Conservation (phyloP, 306 rosid genomes). For the Vachellia collinsii region DNA sequence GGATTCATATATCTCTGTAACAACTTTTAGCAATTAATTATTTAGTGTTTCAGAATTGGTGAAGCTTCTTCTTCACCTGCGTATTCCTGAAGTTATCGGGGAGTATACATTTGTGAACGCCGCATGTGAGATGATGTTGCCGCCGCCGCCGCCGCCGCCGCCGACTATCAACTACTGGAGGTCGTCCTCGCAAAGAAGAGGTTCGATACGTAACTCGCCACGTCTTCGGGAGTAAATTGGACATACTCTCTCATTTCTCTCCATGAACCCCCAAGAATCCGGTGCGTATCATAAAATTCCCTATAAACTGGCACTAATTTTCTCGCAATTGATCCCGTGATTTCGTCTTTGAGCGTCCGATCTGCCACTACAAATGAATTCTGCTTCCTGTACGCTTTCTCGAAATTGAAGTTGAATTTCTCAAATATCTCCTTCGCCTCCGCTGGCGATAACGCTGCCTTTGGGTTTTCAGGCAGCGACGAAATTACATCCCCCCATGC, state of each 20-base stretch:
- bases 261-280: conserved; percentile 18
- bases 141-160: conserved; percentile 24
- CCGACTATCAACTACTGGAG: conserved; percentile 16
- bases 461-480: conserved; percentile 57
- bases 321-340: conserved; percentile 45
- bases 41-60: background rate
- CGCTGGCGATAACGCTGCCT: conserved; percentile 33
- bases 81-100: background rate
- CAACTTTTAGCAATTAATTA: background rate
- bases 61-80: background rate
- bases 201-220: conserved; percentile 48
- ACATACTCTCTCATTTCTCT: conserved; percentile 16
- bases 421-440: conserved; percentile 55
- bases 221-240: conserved; percentile 56
- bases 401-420: conserved; percentile 60
- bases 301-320: conserved; percentile 51
- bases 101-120: background rate
- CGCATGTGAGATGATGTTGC: conserved; percentile 10
- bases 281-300: conserved; percentile 50
- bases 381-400: conserved; percentile 57
- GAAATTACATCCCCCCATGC: conserved; percentile 63
- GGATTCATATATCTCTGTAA: background rate
- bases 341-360: conserved; percentile 55
- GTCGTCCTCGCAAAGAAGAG: conserved; percentile 39
- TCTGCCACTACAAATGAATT: conserved; percentile 45